phyloP scores from a whole-genome alignment of 2,329 filamentous ascomycete species.

The Chaetomiaceae sp. region DNA sequence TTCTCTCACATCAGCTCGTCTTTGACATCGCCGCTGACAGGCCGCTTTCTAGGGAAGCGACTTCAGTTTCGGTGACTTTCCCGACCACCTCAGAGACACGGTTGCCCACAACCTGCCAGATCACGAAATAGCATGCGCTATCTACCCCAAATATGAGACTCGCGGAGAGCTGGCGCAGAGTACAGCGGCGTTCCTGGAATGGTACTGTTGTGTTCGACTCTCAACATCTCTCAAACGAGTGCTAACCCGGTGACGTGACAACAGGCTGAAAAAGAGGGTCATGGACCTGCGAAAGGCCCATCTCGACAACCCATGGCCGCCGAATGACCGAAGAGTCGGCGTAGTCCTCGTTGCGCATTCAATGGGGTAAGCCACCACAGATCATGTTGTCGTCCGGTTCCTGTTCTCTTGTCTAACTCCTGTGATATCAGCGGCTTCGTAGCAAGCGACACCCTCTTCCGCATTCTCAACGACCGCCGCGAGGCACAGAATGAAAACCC shows the following conservation, averaged over 20 bases:
- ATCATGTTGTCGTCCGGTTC: not conserved
- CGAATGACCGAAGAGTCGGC: slow-evolving; percentile 73
- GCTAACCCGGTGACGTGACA: not conserved
- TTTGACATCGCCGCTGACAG: not conserved
- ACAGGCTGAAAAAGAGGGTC: slow-evolving; percentile 72
- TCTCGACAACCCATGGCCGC: slow-evolving; percentile 68
- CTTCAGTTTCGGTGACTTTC: slow-evolving; percentile 65
- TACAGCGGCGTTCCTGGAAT: slow-evolving; percentile 43
- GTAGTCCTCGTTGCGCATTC: slow-evolving; percentile 79
- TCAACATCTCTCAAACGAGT: not conserved
- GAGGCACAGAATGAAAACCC: no score
- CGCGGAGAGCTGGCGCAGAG: slow-evolving; percentile 58
- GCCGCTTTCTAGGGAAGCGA: slow-evolving; percentile 52
- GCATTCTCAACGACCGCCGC: slow-evolving; percentile 59
- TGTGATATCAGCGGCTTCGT: slow-evolving; percentile 69
- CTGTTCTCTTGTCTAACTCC: not conserved
- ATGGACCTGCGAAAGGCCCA: slow-evolving; percentile 71
- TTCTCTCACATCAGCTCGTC: not conserved
- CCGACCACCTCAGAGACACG: slow-evolving; percentile 56
- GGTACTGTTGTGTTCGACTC: no score
- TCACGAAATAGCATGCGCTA: slow-evolving; percentile 55
- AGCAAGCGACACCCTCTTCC: slow-evolving; percentile 73
- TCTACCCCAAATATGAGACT: slow-evolving; percentile 71
- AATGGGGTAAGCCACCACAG: slow-evolving; percentile 53
- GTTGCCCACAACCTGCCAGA: slow-evolving; percentile 57